A percentile compares a stretch with the other conserved stretches of the same genome.
Evolutionary conservation across 495 filamentous ascomycete species (phyloP).

Genomic region (Penicillium flavigenum): DNA sequence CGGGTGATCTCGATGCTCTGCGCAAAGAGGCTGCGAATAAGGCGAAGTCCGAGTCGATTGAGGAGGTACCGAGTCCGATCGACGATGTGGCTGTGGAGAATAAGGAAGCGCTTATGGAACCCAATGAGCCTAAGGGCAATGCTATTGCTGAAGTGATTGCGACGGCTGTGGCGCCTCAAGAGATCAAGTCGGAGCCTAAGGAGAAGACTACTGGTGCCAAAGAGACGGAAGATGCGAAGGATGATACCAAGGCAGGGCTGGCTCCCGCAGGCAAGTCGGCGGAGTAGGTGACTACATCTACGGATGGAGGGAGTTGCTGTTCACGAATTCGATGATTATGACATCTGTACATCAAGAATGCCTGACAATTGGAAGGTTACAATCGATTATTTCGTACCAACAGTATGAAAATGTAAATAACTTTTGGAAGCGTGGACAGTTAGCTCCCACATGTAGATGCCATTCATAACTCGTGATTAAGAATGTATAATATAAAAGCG

Average conservation of each 20-base stretch:
- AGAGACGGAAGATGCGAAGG: conserved; percentile 11
- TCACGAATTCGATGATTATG: conserved; percentile 10
- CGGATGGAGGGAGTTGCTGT: conserved; percentile 8
- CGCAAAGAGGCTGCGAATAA: conserved; percentile 31
- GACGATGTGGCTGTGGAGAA: conserved; percentile 3
- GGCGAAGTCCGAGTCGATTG: conserved; percentile 21
- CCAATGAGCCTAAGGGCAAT: conserved; percentile 14
- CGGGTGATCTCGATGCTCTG: conserved; percentile 23
- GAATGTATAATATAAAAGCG: conserved; percentile 13
- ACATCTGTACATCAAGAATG: conserved; percentile 11
- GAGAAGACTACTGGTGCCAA: conserved; percentile 9
- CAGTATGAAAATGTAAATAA: conserved; percentile 8
- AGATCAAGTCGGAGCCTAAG: conserved; percentile 7
- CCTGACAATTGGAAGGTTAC: neutral
- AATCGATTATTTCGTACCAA: neutral
- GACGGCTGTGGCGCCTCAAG: conserved; percentile 9
- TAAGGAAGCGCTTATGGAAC: conserved; percentile 17
- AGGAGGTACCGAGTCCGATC: conserved; percentile 18
- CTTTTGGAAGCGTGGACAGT: conserved; percentile 7
- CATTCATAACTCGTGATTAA: conserved; percentile 29
- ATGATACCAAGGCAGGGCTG: conserved; percentile 15
- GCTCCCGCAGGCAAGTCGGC: conserved; percentile 2
- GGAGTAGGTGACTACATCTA: conserved; percentile 12
- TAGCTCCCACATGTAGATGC: conserved; percentile 17
- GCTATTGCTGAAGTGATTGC: conserved; percentile 7